Percentiles rank a stretch among this genome's conserved stretches.
Conservation (phyloP, 345 rosid species). For the Eucalyptus grandis region DNA sequence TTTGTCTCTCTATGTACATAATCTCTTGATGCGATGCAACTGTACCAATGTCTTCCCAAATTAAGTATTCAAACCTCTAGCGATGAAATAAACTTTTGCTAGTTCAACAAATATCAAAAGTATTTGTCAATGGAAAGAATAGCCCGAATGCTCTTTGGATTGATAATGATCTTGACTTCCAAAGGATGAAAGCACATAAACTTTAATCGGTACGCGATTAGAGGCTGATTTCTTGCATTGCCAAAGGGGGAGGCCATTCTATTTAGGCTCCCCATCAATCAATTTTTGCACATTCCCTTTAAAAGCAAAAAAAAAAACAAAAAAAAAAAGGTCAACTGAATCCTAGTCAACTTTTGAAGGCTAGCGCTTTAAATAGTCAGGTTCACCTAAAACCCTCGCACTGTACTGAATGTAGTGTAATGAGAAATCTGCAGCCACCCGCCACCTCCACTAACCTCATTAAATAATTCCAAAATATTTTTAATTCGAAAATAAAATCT, state of each 20-base stretch:
- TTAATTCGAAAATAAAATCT: background rate
- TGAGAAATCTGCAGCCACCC: constrained; percentile 1
- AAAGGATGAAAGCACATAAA: background rate
- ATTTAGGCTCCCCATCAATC: background rate
- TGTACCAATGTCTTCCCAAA: rapidly evolving
- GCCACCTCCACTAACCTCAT: background rate
- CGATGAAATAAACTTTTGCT: background rate
- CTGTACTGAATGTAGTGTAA: background rate
- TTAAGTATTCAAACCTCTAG: background rate
- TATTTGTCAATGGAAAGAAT: background rate
- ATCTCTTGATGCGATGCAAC: background rate
- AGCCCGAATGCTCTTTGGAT: background rate
- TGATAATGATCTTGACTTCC: background rate
- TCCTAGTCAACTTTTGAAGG: background rate
- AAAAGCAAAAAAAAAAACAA: background rate
- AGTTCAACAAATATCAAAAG: background rate
- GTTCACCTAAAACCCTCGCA: background rate
- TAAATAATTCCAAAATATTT: background rate
- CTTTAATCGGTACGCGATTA: background rate
- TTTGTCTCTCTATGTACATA: background rate
- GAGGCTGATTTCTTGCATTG: background rate
- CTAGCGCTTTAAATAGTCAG: background rate
- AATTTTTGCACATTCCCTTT: background rate
- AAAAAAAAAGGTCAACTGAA: background rate
- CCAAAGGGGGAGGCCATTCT: background rate